Percentiles rank a stretch among this genome's conserved stretches.
Conservation (phyloP, 73 alveolate species). For the Paramecium pentaurelia region DNA sequence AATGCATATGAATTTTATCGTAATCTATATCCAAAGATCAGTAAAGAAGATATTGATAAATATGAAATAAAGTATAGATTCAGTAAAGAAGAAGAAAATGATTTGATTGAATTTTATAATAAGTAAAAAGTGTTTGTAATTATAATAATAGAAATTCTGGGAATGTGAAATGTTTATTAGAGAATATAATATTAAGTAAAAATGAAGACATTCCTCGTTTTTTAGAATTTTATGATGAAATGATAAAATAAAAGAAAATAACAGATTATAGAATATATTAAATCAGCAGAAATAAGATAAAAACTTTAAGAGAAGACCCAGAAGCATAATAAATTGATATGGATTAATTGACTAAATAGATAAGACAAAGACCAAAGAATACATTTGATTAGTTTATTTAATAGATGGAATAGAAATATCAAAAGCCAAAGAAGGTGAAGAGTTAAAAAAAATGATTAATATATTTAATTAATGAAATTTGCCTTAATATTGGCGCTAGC, state of each 20-base stretch:
- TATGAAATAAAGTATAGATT: conserved; percentile 65
- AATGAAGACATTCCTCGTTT: conserved; percentile 72
- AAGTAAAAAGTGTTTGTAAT: neutral
- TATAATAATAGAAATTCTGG: conserved; percentile 61
- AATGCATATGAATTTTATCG: conserved; percentile 71
- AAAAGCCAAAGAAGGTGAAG: conserved; percentile 21
- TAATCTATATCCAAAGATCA: conserved; percentile 56
- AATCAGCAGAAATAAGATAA: conserved; percentile 6
- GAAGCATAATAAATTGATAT: neutral
- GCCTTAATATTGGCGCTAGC: neutral
- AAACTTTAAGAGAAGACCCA: neutral
- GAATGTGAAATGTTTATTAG: conserved; percentile 64
- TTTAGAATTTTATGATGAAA: conserved; percentile 63
- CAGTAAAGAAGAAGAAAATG: conserved; percentile 67
- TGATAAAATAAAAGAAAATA: conserved; percentile 37
- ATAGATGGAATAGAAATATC: neutral
- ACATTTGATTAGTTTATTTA: neutral
- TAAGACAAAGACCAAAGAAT: conserved; percentile 27
- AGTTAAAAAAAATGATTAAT: neutral
- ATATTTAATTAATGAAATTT: neutral
- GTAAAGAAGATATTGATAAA: conserved; percentile 65
- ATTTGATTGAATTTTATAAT: conserved; percentile 67
- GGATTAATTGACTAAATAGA: neutral
- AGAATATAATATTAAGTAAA: conserved; percentile 67
- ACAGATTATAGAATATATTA: conserved; percentile 5